Percentiles rank a stretch among this genome's conserved stretches.
These are phyloP conservation scores for Mucor sp. DNA, from an alignment of 371 early-diverging fungal species.

Conservation along the genomic window DNA sequence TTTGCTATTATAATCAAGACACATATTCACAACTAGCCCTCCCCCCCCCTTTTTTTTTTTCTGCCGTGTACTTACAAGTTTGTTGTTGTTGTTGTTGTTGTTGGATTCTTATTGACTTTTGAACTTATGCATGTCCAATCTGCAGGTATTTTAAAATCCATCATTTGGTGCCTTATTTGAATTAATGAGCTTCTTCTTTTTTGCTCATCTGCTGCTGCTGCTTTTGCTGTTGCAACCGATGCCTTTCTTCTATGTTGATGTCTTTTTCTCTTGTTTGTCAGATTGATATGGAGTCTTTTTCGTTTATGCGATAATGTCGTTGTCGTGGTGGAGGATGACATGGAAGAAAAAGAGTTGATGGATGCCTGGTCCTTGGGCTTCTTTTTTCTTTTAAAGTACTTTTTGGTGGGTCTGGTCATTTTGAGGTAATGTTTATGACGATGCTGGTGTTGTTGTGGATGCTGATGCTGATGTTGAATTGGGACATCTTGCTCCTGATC, in stretches of 20 bases:
- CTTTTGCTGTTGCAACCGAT: neutral
- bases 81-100: neutral
- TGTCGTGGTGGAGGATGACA: neutral
- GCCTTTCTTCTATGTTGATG: neutral
- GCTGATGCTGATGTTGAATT: neutral
- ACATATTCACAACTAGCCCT: neutral
- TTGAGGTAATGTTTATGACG: neutral
- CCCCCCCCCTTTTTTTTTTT: neutral
- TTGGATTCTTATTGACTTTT: conserved; percentile 4
- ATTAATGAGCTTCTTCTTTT: neutral
- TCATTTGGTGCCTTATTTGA: conserved; percentile 9
- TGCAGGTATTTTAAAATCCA: conserved; percentile 14
- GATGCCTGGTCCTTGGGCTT: neutral
- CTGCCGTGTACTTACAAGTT: neutral
- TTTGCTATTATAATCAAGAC: neutral
- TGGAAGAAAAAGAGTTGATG: neutral
- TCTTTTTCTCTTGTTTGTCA: neutral
- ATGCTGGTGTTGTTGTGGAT: no score
- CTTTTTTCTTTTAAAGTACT: neutral
- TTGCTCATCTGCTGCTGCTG: neutral
- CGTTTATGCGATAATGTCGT: neutral
- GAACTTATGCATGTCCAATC: conserved; percentile 16
- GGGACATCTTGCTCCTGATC: neutral
- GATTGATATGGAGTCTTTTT: neutral
- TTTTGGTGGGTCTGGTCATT: neutral